Evolutionary conservation across 116 monocot genomes (phyloP), one percentile per base, ranked within the genome.

Genomic region (Cymodocea nodosa): DNA sequence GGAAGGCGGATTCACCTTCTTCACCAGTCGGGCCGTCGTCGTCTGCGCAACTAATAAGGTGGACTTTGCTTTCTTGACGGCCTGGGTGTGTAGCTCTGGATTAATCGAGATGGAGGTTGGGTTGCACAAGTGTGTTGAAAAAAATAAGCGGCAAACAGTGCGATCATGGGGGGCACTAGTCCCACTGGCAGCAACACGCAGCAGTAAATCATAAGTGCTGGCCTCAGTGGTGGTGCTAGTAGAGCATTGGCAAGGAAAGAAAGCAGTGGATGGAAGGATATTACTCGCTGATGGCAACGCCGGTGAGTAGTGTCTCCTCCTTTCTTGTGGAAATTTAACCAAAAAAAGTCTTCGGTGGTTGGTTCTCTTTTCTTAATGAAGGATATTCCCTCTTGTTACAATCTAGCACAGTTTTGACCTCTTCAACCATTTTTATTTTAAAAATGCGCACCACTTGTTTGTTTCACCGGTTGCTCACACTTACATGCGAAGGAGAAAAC

Each of bases 361-460:
- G 49, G 48, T 64, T 48, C 64, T 64, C 30, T 48, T 64, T 64
- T 59, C 24, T 59, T 12, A 25, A 25, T 22, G 12, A 12, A 25
- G 40, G n/a, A 39, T 63, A 15, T 48, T 39, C 36, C 25, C 48
- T 64, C 11, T 49, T 64, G 3, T 50, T 23, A 50, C 64, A 23
- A 50, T 64, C 18, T 30, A 64, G 22, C 40, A 64, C 50, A 19
- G 20, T 25, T 22, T 64, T 64, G 64, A 61, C 37, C 40, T 23
- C 48, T 50, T 20, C 10, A 64, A 4, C 22, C 1, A 30, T 10
- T 49, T 18, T 4, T 16, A 17, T 37, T 9, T 4, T 61, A 23
- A 35, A 34, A 5, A 35, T 36, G 63, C 63, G 15, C 63, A n/a
- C 63, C 44, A 63, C 13, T 39, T 35, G 63, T 63, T 63, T 63